Base-by-base conservation (phyloP, 2,329 filamentous ascomycete species). In the Diaporthe ilicicola region DNA sequence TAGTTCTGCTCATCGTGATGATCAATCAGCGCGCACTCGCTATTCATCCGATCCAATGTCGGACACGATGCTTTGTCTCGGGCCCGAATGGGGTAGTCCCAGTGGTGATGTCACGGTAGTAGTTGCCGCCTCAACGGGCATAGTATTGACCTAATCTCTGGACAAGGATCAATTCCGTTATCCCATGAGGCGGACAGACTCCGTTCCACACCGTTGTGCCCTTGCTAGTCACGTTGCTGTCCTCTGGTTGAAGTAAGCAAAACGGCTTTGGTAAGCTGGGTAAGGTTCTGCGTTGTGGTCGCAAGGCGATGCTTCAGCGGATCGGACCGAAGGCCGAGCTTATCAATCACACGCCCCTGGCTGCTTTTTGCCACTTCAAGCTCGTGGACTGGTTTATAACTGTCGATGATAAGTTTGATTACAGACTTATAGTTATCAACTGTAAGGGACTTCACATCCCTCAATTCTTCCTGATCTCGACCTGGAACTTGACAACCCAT, bases 401-500 rank as follows among this genome's bases (percentile, higher is more conserved):
- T 17, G 37, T 61, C 2, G 34, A n/a, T 42, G 17, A 39, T 10
- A 39, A 15, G 37, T 12, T 39, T 39, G 8, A 27, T 9, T 29
- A 5, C 32, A 42, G 32, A 9, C 12, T 42, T 10, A 13, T 48
- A n/a, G 24, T n/a, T 24, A 6, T 27, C 24, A 15, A 10, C 3
- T n/a, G 13, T 3, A 24, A 24, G 1, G 2, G 5, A 34, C 13
- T 17, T 48, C 19, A 22, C 19, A 44, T 54, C 10, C 37, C 19
- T 73, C 50, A 73, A 32, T 76, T 77, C 77, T 86, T 87, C 73
- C 85, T 87, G 17, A 89, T 85, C 74, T 88, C 84, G 39, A 79
- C 76, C 76, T 86, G 84, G 74, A 89, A 90, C 73, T 86, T 88
- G 13, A 83, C 84, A n/a, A 87, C 89, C 94, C 94, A 97, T 19